Evolutionary conservation across 495 filamentous ascomycete genomes (phyloP), one percentile per base, ranked within the genome.

Genomic region (Penicillium coffeae): DNA sequence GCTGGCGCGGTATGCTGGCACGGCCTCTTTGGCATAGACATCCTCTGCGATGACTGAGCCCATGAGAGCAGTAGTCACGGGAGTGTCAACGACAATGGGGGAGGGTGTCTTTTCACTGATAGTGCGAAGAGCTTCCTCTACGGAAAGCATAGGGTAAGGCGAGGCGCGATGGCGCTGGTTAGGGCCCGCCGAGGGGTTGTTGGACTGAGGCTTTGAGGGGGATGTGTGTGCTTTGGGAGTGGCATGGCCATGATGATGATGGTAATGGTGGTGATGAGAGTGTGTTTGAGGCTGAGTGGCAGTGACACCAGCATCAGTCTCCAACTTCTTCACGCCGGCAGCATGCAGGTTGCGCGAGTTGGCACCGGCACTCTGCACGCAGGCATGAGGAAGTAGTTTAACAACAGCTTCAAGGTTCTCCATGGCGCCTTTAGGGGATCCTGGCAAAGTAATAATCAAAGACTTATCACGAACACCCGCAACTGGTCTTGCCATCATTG

Each of bases 401-500:
- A 99, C 67, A n/a, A 97, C 71, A 2, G 90, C 82, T 59, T 88
- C 80, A n/a, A 99, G 80, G 60, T 97, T 99, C 70, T 99, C 93
- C 58, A 81, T 85, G 2, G 93, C 93, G n/a, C 90, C 93, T 72
- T 95, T 96, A 1, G 94, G 94, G 2, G 93, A 96, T 19, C 93
- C 93, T 0, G 93, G 93, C 33, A 99, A 75, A 0, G 93, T 97
- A 39, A 96, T 70, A 37, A 99, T 89, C 42, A 99, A 68, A 5
- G 90, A 84, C 51, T 83, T 84, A 51, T 90, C 83, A 22, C 93
- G 78, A 9, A 94, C 85, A 8, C 93, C 93, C 40, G 94, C 94
- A 42, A 96, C 88, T 12, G 93, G 91, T 46, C 93, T 81, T 46
- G 93, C 86, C 93, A 97, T 97, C 72, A 95, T 83, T n/a, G 92